Evolutionary conservation across 768 basidiomycete genomes (phyloP).

Genomic region (Macrolepiota fuliginosa): DNA sequence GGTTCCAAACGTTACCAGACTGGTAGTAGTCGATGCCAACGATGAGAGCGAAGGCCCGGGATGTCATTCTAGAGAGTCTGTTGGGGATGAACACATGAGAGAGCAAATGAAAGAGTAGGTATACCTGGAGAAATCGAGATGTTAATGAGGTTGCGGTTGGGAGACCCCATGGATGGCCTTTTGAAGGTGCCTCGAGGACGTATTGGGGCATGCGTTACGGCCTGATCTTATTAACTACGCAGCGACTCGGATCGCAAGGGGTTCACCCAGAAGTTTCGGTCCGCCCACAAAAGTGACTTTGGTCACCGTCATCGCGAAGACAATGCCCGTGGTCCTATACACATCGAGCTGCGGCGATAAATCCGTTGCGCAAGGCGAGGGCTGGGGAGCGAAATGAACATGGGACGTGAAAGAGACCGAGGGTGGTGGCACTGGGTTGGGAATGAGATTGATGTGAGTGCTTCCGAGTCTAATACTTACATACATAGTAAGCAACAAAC

Average conservation of each 20-base stretch:
- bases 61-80: constrained; percentile 20
- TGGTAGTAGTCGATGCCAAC: constrained; percentile 72
- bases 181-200: constrained; percentile 9
- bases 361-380: background rate
- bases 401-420: background rate
- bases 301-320: background rate
- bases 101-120: background rate
- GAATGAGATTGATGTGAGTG: background rate
- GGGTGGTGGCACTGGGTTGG: background rate
- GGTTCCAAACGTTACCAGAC: constrained; percentile 61
- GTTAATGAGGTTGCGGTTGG: background rate
- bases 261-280: background rate
- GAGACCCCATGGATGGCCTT: background rate
- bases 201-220: constrained; percentile 5
- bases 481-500: background rate
- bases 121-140: constrained; percentile 1
- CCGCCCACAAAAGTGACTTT: background rate
- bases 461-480: background rate
- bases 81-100: background rate
- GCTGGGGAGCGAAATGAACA: background rate
- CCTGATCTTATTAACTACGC: background rate
- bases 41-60: constrained; percentile 60
- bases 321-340: background rate
- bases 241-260: background rate
- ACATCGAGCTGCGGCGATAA: background rate